phyloP scores from a whole-genome alignment of 139 green algal genomes.

The Coccomyxa sp. region DNA sequence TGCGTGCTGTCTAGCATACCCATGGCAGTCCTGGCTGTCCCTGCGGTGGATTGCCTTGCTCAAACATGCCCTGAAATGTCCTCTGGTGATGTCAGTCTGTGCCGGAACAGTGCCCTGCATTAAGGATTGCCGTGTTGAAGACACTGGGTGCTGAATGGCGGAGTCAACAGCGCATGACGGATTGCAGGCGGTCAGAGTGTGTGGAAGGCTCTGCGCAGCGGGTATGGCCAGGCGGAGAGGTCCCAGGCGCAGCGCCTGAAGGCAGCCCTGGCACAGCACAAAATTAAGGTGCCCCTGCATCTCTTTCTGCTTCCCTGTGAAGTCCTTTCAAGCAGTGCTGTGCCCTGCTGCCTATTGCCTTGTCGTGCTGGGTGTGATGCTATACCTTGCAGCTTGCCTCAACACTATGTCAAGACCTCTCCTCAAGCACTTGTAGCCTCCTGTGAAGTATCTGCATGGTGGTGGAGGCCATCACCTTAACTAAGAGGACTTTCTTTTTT shows the following conservation, averaged over 20 bases:
- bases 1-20: too few relatives aligned
- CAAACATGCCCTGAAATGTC: too few relatives aligned
- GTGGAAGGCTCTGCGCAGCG: not conserved
- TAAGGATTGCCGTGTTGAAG: too few relatives aligned
- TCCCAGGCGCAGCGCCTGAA: slow-evolving; percentile 13
- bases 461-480: not conserved
- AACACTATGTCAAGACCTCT: not conserved
- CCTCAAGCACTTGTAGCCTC: not conserved
- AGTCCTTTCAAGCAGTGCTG: not conserved
- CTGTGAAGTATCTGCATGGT: not conserved
- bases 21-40: too few relatives aligned
- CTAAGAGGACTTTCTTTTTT: not conserved
- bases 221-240: not conserved
- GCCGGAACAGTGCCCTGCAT: too few relatives aligned
- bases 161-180: not conserved
- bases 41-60: too few relatives aligned
- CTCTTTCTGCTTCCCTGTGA: too few relatives aligned
- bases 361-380: too few relatives aligned
- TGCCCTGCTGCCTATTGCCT: too few relatives aligned
- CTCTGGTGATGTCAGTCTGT: too few relatives aligned
- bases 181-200: slow-evolving; percentile 18
- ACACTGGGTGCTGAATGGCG: not conserved
- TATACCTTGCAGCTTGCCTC: not conserved
- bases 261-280: slow-evolving; percentile 6
- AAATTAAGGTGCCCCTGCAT: slow-evolving; percentile 19